Evolutionary conservation across 1,284 basidiomycete genomes (phyloP).

Genomic region (Chalciporus sp.): DNA sequence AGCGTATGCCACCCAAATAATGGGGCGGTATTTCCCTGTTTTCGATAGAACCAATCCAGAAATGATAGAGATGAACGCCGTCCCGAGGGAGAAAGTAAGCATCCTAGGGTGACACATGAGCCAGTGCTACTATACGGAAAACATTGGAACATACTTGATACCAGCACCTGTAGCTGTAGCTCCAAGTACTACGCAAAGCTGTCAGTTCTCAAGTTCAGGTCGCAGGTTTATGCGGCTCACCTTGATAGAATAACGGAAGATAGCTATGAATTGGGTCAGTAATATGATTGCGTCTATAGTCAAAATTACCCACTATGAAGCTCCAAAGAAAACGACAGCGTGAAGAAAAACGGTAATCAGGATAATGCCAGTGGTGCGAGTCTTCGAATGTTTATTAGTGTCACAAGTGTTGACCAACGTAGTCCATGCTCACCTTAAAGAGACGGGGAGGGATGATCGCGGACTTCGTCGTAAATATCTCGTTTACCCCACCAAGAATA

Average conservation of each 20-base stretch:
- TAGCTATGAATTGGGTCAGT: conserved; percentile 45
- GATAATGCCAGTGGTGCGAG: conserved; percentile 72
- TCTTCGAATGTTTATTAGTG: conserved; percentile 39
- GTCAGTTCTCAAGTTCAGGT: conserved; percentile 29
- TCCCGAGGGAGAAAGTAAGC: conserved; percentile 74
- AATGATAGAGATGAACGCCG: conserved; percentile 56
- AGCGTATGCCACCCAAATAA: conserved; percentile 62
- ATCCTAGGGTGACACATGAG: conserved; percentile 48
- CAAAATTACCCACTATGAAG: conserved; percentile 27
- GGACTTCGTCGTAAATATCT: conserved; percentile 69
- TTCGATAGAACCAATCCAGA: conserved; percentile 64
- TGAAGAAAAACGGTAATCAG: conserved; percentile 69
- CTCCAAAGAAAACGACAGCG: conserved; percentile 64
- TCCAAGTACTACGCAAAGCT: conserved; percentile 51
- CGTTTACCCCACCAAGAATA: conserved; percentile 61
- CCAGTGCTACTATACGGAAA: not conserved
- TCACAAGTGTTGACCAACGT: not conserved
- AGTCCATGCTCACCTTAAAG: conserved; percentile 55
- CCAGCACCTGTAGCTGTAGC: conserved; percentile 76
- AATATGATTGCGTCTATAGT: conserved; percentile 1
- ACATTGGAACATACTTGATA: conserved; percentile 49
- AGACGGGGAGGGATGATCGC: conserved; percentile 83
- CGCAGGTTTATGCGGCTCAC: conserved; percentile 1
- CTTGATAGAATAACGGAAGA: conserved; percentile 78
- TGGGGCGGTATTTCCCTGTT: conserved; percentile 61